A percentile compares a stretch with the other conserved stretches of the same genome.
Evolutionary conservation across 129 eudicot genomes (phyloP).

Genomic region (Lactuca sativa): DNA sequence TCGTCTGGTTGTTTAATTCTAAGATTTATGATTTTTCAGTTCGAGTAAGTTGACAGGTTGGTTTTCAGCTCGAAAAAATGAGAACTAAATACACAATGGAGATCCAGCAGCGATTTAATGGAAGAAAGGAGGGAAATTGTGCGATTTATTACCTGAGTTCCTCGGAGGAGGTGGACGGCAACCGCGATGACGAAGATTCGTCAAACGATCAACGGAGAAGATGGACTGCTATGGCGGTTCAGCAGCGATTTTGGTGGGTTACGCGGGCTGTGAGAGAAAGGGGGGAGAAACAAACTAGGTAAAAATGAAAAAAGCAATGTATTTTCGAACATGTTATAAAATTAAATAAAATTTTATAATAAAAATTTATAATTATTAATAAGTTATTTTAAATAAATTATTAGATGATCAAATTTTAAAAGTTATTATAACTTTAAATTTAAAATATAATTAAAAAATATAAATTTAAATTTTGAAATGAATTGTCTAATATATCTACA

Average conservation of each 20-base stretch:
- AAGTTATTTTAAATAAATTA: too few species aligned
- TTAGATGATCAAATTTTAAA: too few species aligned
- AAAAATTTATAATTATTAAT: too few species aligned
- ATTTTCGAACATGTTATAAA: too few species aligned
- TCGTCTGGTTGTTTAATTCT: background rate
- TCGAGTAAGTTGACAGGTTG: background rate
- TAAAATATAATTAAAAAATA: too few species aligned
- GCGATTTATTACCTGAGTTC: background rate
- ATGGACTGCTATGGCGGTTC: background rate
- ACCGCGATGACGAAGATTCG: background rate
- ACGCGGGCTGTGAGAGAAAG: background rate
- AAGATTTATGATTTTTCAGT: background rate
- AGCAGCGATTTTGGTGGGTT: background rate
- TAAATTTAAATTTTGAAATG: too few species aligned
- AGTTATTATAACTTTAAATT: too few species aligned
- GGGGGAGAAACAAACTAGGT: too few species aligned
- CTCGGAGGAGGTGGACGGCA: background rate
- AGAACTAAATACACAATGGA: background rate
- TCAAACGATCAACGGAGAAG: background rate
- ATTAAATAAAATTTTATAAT: too few species aligned
- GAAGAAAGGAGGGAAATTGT: background rate
- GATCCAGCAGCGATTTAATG: background rate
- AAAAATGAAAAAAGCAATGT: too few species aligned
- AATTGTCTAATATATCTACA: too few species aligned
- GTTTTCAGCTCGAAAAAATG: background rate